Evolutionary conservation across 176 grass and related monocot species (phyloP).

Genomic region (Elymus sibiricus): DNA sequence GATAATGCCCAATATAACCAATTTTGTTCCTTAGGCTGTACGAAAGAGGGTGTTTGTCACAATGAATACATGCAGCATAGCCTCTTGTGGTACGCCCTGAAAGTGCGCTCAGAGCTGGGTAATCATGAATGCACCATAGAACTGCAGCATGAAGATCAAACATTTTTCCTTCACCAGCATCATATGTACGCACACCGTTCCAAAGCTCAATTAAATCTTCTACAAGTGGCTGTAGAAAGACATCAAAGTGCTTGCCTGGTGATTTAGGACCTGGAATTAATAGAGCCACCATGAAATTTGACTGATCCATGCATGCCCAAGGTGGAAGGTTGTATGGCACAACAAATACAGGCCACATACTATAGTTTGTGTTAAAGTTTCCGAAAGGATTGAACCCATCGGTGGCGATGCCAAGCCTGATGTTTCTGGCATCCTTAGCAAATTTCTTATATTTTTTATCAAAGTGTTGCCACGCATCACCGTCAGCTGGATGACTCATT

Average conservation of each 20-base stretch:
- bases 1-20: slow-evolving; percentile 25
- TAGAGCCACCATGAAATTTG: not conserved
- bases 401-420: not conserved
- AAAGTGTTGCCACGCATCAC: too few relatives aligned
- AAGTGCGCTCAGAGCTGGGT: too few relatives aligned
- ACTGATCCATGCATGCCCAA: too few relatives aligned
- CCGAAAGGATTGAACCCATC: not conserved
- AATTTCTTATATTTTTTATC: not conserved
- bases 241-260: not conserved
- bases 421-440: not conserved
- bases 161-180: not conserved
- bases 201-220: not conserved
- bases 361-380: not conserved
- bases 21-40: not conserved
- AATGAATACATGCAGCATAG: not conserved
- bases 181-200: not conserved
- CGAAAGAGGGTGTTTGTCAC: slow-evolving; percentile 2
- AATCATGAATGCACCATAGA: too few relatives aligned
- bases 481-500: too few relatives aligned
- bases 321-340: too few relatives aligned
- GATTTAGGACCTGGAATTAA: not conserved
- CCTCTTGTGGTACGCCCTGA: slow-evolving; percentile 25
- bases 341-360: not conserved
- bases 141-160: too few relatives aligned
- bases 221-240: not conserved